A percentile compares a stretch with the other conserved stretches of the same genome.
phyloP scores from a whole-genome alignment of 164 flowering plant genomes.

The Cinnamomum micranthum region DNA sequence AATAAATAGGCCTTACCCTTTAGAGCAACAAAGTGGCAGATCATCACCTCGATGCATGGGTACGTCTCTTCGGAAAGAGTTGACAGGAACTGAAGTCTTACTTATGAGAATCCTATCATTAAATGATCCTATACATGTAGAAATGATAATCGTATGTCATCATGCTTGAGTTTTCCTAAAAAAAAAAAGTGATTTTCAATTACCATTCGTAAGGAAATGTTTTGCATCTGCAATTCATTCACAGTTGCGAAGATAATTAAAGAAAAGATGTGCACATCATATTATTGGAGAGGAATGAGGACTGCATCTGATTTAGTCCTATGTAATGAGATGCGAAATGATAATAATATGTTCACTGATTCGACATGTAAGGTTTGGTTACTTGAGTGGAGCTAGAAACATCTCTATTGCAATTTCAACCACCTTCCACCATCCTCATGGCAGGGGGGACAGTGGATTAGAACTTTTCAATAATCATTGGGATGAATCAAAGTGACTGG shows the following conservation, averaged over 20 bases:
- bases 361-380: not conserved
- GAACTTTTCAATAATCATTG: no score
- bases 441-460: not conserved
- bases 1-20: not conserved
- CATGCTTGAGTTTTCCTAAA: no score
- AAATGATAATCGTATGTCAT: not conserved
- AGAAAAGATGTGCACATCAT: not conserved
- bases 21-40: not conserved
- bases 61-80: slow-evolving; percentile 3
- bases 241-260: not conserved
- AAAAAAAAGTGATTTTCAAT: not conserved
- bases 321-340: no score
- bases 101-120: slow-evolving; percentile 9
- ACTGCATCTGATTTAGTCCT: not conserved
- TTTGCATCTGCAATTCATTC: not conserved
- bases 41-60: not conserved
- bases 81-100: slow-evolving; percentile 5
- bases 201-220: not conserved
- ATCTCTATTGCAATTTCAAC: not conserved
- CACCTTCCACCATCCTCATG: not conserved
- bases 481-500: no score
- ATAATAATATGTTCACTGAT: not conserved
- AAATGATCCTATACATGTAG: not conserved
- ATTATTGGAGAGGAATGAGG: not conserved
- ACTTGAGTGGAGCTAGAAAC: not conserved